phyloP scores from a whole-genome alignment of 2,329 filamentous ascomycete genomes.

The Pseudogymnoascus sp. region DNA sequence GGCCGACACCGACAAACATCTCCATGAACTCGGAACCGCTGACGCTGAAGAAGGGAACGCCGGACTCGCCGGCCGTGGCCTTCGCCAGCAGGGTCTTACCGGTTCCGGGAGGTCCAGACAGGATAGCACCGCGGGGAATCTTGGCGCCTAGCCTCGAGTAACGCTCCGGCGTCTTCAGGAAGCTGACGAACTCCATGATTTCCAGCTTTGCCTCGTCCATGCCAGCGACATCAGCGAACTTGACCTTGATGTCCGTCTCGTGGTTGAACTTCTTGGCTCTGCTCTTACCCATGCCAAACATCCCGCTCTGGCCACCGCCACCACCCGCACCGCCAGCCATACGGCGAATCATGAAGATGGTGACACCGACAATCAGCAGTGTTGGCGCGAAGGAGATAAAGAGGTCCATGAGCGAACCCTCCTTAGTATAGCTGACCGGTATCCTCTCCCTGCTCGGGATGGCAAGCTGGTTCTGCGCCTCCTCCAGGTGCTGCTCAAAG shows the following conservation, averaged over 20 bases:
- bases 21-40: slow-evolving; percentile 98
- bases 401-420: slow-evolving; percentile 64
- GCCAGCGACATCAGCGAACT: slow-evolving; percentile 92
- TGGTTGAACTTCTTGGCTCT: slow-evolving; percentile 97
- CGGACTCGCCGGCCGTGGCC: slow-evolving; percentile 93
- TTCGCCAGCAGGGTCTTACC: slow-evolving; percentile 97
- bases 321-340: slow-evolving; percentile 54
- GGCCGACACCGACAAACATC: slow-evolving; percentile 99
- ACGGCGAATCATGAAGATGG: slow-evolving; percentile 72
- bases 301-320: slow-evolving; percentile 61
- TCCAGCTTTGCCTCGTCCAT: slow-evolving; percentile 98
- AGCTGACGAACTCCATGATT: slow-evolving; percentile 99
- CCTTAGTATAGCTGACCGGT: slow-evolving; percentile 78
- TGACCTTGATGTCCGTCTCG: slow-evolving; percentile 91
- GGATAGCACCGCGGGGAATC: slow-evolving; percentile 92
- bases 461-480: slow-evolving; percentile 77
- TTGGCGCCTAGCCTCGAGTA: slow-evolving; percentile 95
- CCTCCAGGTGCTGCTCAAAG: slow-evolving; percentile 82
- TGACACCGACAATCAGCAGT: slow-evolving; percentile 72
- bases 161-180: slow-evolving; percentile 85
- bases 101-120: slow-evolving; percentile 95
- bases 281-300: slow-evolving; percentile 95
- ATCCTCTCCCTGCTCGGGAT: slow-evolving; percentile 87
- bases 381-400: slow-evolving; percentile 79
- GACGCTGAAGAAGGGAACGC: slow-evolving; percentile 96